phyloP scores from a whole-genome alignment of 257 asterid genomes.

The Ballota nigra region DNA sequence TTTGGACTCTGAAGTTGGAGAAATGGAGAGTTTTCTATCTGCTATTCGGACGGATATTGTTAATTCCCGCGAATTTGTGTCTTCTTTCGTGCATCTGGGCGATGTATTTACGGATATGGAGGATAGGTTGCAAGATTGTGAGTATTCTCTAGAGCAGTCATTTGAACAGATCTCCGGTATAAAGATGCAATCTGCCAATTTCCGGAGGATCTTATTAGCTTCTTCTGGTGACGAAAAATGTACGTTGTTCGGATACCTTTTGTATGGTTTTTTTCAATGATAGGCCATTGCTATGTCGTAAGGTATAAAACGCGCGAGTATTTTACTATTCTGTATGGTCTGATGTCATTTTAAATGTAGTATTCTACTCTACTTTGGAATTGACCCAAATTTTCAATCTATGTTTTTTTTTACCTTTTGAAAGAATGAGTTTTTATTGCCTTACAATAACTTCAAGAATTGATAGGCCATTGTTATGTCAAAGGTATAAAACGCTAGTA shows the following conservation, averaged over 20 bases:
- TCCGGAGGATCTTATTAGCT: slow-evolving; percentile 49
- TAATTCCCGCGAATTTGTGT: slow-evolving; percentile 35
- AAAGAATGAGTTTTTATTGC: slow-evolving; percentile 5
- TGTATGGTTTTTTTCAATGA: no score
- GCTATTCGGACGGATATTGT: slow-evolving; percentile 50
- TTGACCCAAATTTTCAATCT: neutral
- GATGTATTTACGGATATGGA: slow-evolving; percentile 42
- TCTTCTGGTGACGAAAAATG: slow-evolving; percentile 52
- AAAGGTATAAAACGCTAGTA: neutral
- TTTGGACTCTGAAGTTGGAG: slow-evolving; percentile 70
- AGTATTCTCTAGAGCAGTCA: slow-evolving; percentile 52
- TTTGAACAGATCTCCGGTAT: slow-evolving; percentile 66
- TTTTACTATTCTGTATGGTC: neutral
- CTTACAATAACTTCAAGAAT: no score
- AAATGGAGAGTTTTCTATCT: slow-evolving; percentile 48
- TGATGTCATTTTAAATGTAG: neutral
- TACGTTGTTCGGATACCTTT: slow-evolving; percentile 21
- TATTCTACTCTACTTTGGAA: neutral
- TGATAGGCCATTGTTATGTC: slow-evolving; percentile 3
- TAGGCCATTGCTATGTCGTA: slow-evolving; percentile 1
- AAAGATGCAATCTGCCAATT: slow-evolving; percentile 53
- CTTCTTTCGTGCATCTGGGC: slow-evolving; percentile 43
- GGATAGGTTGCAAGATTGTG: slow-evolving; percentile 66
- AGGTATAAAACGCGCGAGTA: neutral
- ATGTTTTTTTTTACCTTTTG: slow-evolving; percentile 15